phyloP scores from a whole-genome alignment of 192 early-diverging fungal species.

The Pilaira anomala region DNA sequence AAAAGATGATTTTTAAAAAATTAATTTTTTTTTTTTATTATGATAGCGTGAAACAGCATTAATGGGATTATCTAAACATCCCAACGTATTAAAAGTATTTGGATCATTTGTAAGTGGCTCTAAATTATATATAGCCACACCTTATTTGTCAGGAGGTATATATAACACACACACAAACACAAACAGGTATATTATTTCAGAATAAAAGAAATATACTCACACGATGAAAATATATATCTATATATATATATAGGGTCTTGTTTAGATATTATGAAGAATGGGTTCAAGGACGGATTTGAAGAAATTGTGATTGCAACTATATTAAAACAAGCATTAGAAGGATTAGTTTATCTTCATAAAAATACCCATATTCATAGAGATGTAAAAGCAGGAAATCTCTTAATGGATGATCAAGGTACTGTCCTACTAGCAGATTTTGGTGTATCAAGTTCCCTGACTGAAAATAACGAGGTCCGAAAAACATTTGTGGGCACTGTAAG shows the following conservation, averaged over 20 bases:
- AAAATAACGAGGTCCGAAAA: constrained; percentile 60
- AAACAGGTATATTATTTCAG: too few relatives aligned
- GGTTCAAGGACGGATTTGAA: constrained; percentile 77
- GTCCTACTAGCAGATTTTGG: constrained; percentile 70
- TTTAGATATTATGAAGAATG: constrained; percentile 86
- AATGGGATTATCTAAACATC: constrained; percentile 83
- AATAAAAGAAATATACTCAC: not conserved
- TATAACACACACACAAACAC: not conserved
- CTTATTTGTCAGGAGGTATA: constrained; percentile 66
- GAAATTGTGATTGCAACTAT: constrained; percentile 77
- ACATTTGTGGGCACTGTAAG: constrained; percentile 74
- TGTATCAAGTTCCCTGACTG: constrained; percentile 62
- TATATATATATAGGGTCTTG: constrained; percentile 58
- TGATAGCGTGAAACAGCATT: constrained; percentile 78
- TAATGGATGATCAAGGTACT: constrained; percentile 63
- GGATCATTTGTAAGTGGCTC: constrained; percentile 80
- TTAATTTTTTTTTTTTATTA: too few relatives aligned
- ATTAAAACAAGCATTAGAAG: constrained; percentile 70
- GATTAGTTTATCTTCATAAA: constrained; percentile 62
- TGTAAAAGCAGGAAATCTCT: constrained; percentile 67
- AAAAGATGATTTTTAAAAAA: not conserved
- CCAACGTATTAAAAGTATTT: constrained; percentile 76
- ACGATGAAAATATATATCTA: not conserved
- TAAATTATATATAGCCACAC: constrained; percentile 81
- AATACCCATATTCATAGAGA: constrained; percentile 68